Evolutionary conservation across 2,329 filamentous ascomycete genomes (phyloP).

Genomic region (Incumbomyces delicatus): DNA sequence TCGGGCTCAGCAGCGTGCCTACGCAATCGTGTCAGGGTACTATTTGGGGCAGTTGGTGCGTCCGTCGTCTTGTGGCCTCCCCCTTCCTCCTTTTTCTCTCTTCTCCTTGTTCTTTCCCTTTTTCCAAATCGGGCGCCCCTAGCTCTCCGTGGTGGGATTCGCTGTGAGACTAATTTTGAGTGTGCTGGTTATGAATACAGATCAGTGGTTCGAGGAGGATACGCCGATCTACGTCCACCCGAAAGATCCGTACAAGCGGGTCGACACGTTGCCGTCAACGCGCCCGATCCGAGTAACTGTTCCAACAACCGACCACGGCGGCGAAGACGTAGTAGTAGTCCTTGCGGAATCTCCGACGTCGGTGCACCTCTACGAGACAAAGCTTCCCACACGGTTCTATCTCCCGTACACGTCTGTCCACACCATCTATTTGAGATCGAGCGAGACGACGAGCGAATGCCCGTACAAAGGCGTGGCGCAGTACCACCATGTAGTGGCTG

Average conservation of each 20-base stretch:
- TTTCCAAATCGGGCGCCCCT: no score
- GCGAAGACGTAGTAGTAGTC: conserved; percentile 22
- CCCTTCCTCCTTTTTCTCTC: neutral
- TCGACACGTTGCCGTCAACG: conserved; percentile 17
- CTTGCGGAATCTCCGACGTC: conserved; percentile 17
- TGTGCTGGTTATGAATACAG: neutral
- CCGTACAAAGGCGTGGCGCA: conserved; percentile 21
- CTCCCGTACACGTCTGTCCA: conserved; percentile 18
- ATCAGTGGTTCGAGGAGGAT: conserved; percentile 26
- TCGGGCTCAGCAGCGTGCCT: neutral
- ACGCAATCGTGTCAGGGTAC: conserved; percentile 24
- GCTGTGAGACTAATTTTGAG: no score
- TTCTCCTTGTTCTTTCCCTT: no score
- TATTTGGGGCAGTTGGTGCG: conserved; percentile 24
- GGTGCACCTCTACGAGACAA: conserved; percentile 20
- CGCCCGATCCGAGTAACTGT: conserved; percentile 18
- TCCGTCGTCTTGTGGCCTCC: neutral
- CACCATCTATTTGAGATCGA: conserved; percentile 15
- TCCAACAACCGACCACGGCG: neutral
- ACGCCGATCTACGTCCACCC: conserved; percentile 16
- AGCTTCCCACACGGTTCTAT: conserved; percentile 19
- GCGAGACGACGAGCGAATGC: conserved; percentile 18
- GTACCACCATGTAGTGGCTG: conserved; percentile 18
- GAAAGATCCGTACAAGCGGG: conserved; percentile 20
- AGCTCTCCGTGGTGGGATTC: no score